These are phyloP conservation scores for Pichia californica DNA, from an alignment of 805 yeast species.

Conservation along the genomic window DNA sequence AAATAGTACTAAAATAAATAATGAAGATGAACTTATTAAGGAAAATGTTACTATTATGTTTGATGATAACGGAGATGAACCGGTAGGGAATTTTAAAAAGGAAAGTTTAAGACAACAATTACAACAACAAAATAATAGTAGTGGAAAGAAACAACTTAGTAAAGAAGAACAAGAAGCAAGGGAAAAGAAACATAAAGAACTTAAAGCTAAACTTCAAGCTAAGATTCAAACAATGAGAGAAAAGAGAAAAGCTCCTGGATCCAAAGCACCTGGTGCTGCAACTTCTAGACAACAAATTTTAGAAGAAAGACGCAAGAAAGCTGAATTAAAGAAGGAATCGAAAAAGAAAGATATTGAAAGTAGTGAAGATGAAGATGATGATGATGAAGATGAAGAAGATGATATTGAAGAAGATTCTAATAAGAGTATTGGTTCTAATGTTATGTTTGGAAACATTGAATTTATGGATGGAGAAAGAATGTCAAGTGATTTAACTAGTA, in stretches of 20 bases:
- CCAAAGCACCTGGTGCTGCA: constrained; percentile 74
- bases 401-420: constrained; percentile 23
- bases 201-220: constrained; percentile 72
- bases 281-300: constrained; percentile 75
- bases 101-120: constrained; percentile 11
- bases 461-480: constrained; percentile 78
- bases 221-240: constrained; percentile 66
- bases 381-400: constrained; percentile 31
- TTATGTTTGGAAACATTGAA: constrained; percentile 74
- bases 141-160: constrained; percentile 25
- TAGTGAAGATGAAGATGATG: constrained; percentile 35
- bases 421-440: constrained; percentile 29
- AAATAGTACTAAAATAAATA: neutral
- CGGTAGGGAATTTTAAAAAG: constrained; percentile 15
- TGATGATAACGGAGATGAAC: constrained; percentile 67
- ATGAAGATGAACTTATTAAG: constrained; percentile 12
- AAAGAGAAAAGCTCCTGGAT: constrained; percentile 88
- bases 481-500: constrained; percentile 60
- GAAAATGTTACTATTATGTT: constrained; percentile 38
- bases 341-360: constrained; percentile 26
- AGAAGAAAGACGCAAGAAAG: constrained; percentile 52
- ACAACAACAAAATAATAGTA: constrained; percentile 3
- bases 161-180: constrained; percentile 46
- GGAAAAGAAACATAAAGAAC: constrained; percentile 52
- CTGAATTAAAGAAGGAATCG: constrained; percentile 31